Conservation (phyloP, 1,284 basidiomycete genomes). For the Trametes hirsuta region DNA sequence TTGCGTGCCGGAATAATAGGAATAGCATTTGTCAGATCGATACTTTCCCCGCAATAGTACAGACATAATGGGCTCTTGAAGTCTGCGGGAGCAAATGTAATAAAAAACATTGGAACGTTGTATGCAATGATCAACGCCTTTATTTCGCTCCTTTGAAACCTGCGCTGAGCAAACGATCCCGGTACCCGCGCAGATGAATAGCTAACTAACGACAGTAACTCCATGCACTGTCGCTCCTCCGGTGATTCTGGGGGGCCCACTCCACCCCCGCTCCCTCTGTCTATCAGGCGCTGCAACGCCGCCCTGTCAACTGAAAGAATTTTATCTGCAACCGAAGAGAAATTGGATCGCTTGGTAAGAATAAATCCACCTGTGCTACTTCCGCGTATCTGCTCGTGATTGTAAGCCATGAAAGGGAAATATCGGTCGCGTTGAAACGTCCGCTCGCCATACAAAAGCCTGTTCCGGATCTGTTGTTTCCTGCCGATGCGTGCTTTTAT, state of each 20-base stretch:
- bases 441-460: background rate
- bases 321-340: background rate
- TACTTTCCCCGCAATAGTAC: conserved; percentile 14
- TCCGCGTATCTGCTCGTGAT: no score
- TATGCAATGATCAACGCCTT: background rate
- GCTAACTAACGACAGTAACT: background rate
- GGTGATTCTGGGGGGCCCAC: background rate
- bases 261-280: background rate
- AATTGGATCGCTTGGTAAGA: no score
- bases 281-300: background rate
- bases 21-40: background rate
- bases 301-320: background rate
- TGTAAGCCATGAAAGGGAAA: no score
- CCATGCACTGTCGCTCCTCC: background rate
- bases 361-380: no score
- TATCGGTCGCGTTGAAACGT: background rate
- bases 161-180: background rate
- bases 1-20: background rate
- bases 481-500: background rate
- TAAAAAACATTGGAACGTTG: background rate
- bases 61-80: conserved; percentile 14
- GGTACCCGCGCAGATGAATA: background rate
- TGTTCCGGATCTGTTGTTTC: background rate
- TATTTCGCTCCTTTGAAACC: background rate
- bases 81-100: background rate